A percentile compares a stretch with the other conserved stretches of the same genome.
Conservation (phyloP, 2,329 filamentous ascomycete genomes). For the Neocucurbitaria cava region DNA sequence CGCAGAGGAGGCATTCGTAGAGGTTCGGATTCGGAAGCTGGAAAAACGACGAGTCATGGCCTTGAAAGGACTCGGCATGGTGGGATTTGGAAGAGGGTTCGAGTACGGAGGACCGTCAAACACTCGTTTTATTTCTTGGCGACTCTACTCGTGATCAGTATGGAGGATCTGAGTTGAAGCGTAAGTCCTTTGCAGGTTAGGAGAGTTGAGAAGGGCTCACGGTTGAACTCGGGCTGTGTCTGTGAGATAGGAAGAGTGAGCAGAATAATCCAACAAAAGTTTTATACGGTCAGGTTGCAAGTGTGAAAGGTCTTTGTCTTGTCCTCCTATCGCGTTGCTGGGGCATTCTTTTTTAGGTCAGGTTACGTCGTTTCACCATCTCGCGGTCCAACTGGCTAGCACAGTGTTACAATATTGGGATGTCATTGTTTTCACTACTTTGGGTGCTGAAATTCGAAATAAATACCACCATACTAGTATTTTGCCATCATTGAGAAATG, state of each 20-base stretch:
- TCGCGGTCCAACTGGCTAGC: not conserved
- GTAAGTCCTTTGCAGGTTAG: not conserved
- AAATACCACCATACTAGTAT: not conserved
- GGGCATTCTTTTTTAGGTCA: not conserved
- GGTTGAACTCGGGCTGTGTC: not conserved
- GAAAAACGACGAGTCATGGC: not conserved
- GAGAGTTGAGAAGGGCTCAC: not conserved
- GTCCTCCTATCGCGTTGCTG: not conserved
- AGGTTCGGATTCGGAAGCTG: not conserved
- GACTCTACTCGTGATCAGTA: not conserved
- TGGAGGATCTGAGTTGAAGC: not conserved
- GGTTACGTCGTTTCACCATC: not conserved
- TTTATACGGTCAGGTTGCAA: not conserved
- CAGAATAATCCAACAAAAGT: not conserved
- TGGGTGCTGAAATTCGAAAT: not conserved
- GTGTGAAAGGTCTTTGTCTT: not conserved
- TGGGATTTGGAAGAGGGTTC: too few species aligned
- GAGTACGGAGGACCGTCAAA: too few species aligned
- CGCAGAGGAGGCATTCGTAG: not conserved
- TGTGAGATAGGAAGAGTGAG: not conserved
- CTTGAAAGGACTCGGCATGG: not conserved
- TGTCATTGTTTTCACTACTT: not conserved
- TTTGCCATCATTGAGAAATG: not conserved
- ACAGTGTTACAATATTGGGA: too few species aligned
- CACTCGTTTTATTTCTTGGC: too few species aligned